Base-by-base conservation (phyloP, 257 asterid genomes). In the Cinchona pubescens region DNA sequence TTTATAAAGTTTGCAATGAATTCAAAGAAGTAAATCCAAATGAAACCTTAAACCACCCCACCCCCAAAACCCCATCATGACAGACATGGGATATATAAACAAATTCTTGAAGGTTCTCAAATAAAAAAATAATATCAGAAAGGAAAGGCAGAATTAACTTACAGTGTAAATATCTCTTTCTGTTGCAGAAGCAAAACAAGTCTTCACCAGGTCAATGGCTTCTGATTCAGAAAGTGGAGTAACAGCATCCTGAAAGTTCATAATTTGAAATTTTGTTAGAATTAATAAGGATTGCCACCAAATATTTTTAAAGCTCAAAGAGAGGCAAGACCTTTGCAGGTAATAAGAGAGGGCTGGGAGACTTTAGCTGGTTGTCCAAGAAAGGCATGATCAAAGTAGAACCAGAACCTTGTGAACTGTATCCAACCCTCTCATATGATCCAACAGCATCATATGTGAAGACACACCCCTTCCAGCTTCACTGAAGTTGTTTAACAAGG, bases 391-490 rank as follows among this genome's bases (percentile, higher is more conserved):
- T 92, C 75, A 92, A 88, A 27, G 94, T 90, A 65, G 97, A 77
- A 79, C 98, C 97, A 77, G 97, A 90, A 76, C 98, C 98, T 82
- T 90, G 97, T 53, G 98, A 89, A 70, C 98, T 89, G 84, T 90
- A 92, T 53, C 98, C 98, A 79, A 92, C 98, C 82, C 98, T 87
- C 82, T 92, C 98, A 69, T 90, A 90, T 56, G 97, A 92, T 71
- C 97, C 94, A 82, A 92, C 97, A 71, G 94, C 97, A 79, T 92
- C 97, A 82, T 92, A 90, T 43, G 97, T 92, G 86, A 85, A 90
- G 78, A 92, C 97, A 78, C 97, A 92, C 37, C 97, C 97, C 88
- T 90, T 92, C 35, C 35, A n/a, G n/a, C n/a, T n/a, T n/a, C n/a
- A n/a, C 49, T 42, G 55, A 15, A 42, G 14, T 42, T 38, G 49